phyloP scores from a whole-genome alignment of 2,329 filamentous ascomycete species.

The Colletotrichum sp. region DNA sequence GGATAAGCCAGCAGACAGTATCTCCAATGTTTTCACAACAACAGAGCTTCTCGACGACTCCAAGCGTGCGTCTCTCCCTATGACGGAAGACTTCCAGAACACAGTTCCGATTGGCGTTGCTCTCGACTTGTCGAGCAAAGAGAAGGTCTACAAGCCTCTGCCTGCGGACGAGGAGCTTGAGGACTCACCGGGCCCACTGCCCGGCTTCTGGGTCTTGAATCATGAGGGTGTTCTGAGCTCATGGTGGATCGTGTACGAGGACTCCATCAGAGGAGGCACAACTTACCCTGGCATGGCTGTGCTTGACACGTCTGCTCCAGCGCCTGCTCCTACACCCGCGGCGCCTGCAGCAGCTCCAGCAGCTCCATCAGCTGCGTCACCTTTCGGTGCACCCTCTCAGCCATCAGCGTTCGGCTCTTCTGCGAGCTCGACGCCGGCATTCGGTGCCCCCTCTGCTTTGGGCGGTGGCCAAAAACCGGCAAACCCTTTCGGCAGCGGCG shows the following conservation, averaged over 20 bases:
- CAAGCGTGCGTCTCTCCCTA: slow-evolving; percentile 75
- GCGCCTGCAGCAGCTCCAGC: slow-evolving; percentile 32
- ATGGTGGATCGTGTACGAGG: slow-evolving; percentile 94
- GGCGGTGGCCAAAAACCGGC: slow-evolving; percentile 28
- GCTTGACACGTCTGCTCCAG: slow-evolving; percentile 31
- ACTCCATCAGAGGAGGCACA: slow-evolving; percentile 77
- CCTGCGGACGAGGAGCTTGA: slow-evolving; percentile 77
- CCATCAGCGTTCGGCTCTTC: slow-evolving; percentile 22
- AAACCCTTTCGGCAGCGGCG: slow-evolving; percentile 26
- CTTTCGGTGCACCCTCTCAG: slow-evolving; percentile 30
- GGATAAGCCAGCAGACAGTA: slow-evolving; percentile 62
- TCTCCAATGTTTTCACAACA: slow-evolving; percentile 74
- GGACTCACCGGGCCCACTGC: slow-evolving; percentile 80
- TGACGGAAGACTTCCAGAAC: slow-evolving; percentile 70
- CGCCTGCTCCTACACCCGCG: slow-evolving; percentile 24
- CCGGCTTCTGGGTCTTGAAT: slow-evolving; percentile 84
- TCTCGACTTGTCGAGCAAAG: slow-evolving; percentile 82
- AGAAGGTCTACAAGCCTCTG: slow-evolving; percentile 80
- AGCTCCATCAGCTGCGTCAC: slow-evolving; percentile 23
- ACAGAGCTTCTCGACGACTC: slow-evolving; percentile 77
- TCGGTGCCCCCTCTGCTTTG: slow-evolving; percentile 38
- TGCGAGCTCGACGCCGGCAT: slow-evolving; percentile 17
- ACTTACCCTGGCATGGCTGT: slow-evolving; percentile 73
- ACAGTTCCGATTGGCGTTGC: slow-evolving; percentile 80
- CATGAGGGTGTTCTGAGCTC: slow-evolving; percentile 83